These are phyloP conservation scores for Colletotrichum chlorophyti DNA, from an alignment of 2,329 filamentous ascomycete species.

Conservation along the genomic window DNA sequence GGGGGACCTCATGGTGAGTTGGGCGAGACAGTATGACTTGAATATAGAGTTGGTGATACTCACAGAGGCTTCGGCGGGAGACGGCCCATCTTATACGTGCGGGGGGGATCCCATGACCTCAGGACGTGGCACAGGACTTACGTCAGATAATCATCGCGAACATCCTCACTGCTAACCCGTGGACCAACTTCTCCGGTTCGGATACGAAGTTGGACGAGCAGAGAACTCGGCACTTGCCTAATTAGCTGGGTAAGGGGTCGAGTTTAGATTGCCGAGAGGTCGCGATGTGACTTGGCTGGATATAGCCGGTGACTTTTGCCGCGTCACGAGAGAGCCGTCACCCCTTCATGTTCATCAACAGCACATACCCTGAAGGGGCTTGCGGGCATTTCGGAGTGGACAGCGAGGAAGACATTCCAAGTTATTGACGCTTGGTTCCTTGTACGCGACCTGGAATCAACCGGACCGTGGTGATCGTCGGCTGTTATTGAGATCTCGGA, in stretches of 20 bases:
- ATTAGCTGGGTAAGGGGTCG: neutral
- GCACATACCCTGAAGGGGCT: neutral
- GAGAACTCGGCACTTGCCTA: neutral
- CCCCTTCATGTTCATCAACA: neutral
- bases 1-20: conserved; percentile 14
- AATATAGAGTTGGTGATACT: too few species aligned
- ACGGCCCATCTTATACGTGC: too few species aligned
- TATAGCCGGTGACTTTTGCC: conserved; percentile 11
- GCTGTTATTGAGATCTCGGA: neutral
- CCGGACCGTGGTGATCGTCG: neutral
- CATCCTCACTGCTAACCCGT: too few species aligned
- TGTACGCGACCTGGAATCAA: too few species aligned
- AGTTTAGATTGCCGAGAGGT: conserved; percentile 10
- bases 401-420: neutral
- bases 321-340: neutral
- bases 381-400: neutral
- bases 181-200: too few species aligned
- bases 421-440: neutral
- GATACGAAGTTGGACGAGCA: too few species aligned
- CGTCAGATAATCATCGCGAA: too few species aligned
- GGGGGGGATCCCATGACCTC: too few species aligned
- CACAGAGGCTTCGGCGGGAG: neutral
- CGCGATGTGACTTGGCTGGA: neutral
- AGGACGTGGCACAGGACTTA: too few species aligned
- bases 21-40: too few species aligned